Percentiles rank a stretch among this genome's conserved stretches.
phyloP scores from a whole-genome alignment of 2,329 filamentous ascomycete species.

The Trichoderma sp. region DNA sequence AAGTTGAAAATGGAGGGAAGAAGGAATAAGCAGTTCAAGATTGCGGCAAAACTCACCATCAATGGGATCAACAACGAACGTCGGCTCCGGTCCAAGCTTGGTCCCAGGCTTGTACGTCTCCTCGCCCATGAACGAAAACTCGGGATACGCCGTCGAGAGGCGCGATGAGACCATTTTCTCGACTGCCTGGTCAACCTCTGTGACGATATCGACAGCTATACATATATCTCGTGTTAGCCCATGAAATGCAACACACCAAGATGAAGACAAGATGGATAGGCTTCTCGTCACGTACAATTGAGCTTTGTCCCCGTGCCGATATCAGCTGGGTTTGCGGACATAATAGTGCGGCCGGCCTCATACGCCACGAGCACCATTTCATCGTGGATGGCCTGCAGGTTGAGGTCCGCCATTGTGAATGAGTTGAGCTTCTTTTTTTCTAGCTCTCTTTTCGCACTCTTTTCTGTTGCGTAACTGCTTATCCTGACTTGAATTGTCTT shows the following conservation, averaged over 20 bases:
- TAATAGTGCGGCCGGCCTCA: conserved; percentile 64
- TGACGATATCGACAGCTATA: conserved; percentile 65
- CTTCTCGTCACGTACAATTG: conserved; percentile 52
- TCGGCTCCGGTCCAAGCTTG: conserved; percentile 62
- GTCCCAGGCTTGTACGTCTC: conserved; percentile 71
- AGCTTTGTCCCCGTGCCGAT: conserved; percentile 60
- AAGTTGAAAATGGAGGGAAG: background rate
- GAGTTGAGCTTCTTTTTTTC: background rate
- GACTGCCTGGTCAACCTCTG: conserved; percentile 65
- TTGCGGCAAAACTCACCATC: conserved; percentile 50
- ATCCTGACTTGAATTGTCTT: background rate
- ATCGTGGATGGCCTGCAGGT: conserved; percentile 62
- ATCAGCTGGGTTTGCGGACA: conserved; percentile 58
- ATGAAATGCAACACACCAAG: background rate
- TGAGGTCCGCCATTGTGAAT: conserved; percentile 50
- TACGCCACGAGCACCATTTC: conserved; percentile 58
- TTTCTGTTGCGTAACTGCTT: no score
- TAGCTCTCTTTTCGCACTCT: background rate
- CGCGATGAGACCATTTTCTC: conserved; percentile 59
- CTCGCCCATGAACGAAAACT: conserved; percentile 67
- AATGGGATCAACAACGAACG: conserved; percentile 79
- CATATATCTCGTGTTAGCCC: conserved; percentile 6
- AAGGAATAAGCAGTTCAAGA: background rate
- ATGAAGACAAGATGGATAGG: background rate
- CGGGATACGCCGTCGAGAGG: conserved; percentile 53